These are phyloP conservation scores for Plenodomus tracheiphilus DNA, from an alignment of 2,329 filamentous ascomycete genomes.

Conservation along the genomic window DNA sequence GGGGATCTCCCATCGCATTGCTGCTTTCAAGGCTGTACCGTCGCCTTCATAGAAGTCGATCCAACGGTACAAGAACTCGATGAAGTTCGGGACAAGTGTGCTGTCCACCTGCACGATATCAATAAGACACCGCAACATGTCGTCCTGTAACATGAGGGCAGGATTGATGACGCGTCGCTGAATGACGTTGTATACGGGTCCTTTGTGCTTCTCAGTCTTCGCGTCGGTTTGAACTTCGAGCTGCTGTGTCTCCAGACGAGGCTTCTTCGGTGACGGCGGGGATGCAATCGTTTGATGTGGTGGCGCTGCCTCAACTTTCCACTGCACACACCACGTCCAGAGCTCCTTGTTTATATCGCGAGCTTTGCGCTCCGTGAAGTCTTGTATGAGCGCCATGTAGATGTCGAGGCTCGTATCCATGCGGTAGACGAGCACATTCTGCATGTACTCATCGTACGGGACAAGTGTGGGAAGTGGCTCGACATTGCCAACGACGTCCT, in stretches of 20 bases:
- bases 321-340: constrained; percentile 41
- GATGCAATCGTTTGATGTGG: constrained; percentile 1
- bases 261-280: constrained; percentile 25
- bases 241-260: constrained; percentile 16
- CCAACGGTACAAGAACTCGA: constrained; percentile 41
- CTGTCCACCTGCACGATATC: constrained; percentile 35
- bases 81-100: constrained; percentile 36
- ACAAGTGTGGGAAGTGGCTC: constrained; percentile 35
- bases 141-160: constrained; percentile 30
- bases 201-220: constrained; percentile 5
- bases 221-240: not conserved
- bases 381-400: constrained; percentile 32
- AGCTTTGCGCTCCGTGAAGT: constrained; percentile 31
- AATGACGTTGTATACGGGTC: constrained; percentile 15
- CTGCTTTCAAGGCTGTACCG: constrained; percentile 36
- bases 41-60: constrained; percentile 39
- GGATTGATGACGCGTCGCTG: constrained; percentile 24
- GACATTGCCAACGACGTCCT: constrained; percentile 37
- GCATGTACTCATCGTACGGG: constrained; percentile 33
- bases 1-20: constrained; percentile 38
- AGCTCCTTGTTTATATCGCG: constrained; percentile 23
- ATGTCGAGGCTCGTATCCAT: constrained; percentile 30
- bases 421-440: constrained; percentile 30
- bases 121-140: constrained; percentile 34
- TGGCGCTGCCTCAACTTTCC: constrained; percentile 24